Evolutionary conservation across 805 yeast genomes (phyloP), one percentile per base, ranked within the genome.

Genomic region (Nakazawaea wickerhamii): DNA sequence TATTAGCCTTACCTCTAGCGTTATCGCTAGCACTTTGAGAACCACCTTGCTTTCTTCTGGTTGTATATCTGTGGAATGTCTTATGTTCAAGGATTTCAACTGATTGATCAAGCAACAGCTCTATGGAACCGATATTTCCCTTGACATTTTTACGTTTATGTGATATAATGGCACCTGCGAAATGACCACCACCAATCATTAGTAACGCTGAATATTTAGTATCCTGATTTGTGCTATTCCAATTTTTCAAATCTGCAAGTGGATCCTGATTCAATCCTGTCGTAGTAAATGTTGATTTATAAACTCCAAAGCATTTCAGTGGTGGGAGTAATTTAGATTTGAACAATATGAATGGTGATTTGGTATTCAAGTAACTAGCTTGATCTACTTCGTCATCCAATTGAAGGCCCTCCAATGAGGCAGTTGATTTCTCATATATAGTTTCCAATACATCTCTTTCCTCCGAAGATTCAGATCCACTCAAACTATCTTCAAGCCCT

Each of bases 131-230:
- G 5, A 68, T 65, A 48, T 78, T 78, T 2, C 88, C 87, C 49
- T 73, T 74, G 2, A 73, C 70, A 30, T 67, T 68, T 39, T 67
- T 65, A 19, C 76, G 81, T 38, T 68, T 68, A 55, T 90, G 97
- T 1, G 88, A 78, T 7, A 93, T 71, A 33, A 93, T 84, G 0
- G 96, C 96, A 15, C 93, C 99, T 0, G 98, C 96, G 67, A 93
- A 93, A 64, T 93, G 97, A 32, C 99, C 99, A 34, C 98, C 97
- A 13, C 97, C 97, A 41, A 93, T 76, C 96, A 93, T 87, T 51
- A 93, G 75, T 10, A 93, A 60, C 0, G 95, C 95, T 4, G 95
- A 85, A 35, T 71, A 70, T 3, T 65, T 63, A 0, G 53, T 47
- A 2, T 38, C 9, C 48, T 43, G 48, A 9, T 44, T 36, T 5